Evolutionary conservation across 2,329 filamentous ascomycete genomes (phyloP).

Genomic region (Biscogniauxia mediterranea): DNA sequence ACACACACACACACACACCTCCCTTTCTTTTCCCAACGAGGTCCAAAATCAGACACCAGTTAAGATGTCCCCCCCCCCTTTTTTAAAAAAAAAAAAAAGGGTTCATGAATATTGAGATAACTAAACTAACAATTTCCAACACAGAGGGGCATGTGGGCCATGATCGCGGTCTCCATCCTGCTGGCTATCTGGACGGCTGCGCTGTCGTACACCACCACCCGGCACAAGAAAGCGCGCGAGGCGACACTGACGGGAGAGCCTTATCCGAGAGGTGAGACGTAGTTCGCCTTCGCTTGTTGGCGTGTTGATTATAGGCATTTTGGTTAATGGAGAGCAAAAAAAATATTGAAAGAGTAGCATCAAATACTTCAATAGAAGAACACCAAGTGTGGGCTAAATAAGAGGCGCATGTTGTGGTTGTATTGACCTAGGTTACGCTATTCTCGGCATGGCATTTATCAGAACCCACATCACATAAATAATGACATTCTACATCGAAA

Average conservation of each 20-base stretch:
- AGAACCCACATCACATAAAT: background rate
- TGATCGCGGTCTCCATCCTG: slow-evolving; percentile 63
- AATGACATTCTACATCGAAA: background rate
- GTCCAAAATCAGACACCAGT: too few relatives aligned
- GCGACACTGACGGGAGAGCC: slow-evolving; percentile 11
- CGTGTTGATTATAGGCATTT: too few relatives aligned
- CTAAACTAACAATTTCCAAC: background rate
- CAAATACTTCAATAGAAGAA: too few relatives aligned
- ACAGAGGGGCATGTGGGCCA: slow-evolving; percentile 69
- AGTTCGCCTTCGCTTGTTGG: background rate
- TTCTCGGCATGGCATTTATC: background rate
- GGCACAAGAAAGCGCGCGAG: slow-evolving; percentile 34
- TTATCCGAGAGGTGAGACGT: background rate
- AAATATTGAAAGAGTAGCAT: too few relatives aligned
- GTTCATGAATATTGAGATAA: too few relatives aligned
- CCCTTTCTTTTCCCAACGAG: background rate
- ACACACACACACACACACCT: background rate
- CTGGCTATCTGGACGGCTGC: slow-evolving; percentile 58
- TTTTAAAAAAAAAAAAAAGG: too few relatives aligned
- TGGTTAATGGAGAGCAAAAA: too few relatives aligned
- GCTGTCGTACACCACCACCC: slow-evolving; percentile 45
- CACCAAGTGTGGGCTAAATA: too few relatives aligned
- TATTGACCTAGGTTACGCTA: too few relatives aligned
- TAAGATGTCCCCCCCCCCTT: too few relatives aligned
- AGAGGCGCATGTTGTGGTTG: too few relatives aligned